Conservation (phyloP, 495 filamentous ascomycete genomes). For the Cairneyella variabilis region DNA sequence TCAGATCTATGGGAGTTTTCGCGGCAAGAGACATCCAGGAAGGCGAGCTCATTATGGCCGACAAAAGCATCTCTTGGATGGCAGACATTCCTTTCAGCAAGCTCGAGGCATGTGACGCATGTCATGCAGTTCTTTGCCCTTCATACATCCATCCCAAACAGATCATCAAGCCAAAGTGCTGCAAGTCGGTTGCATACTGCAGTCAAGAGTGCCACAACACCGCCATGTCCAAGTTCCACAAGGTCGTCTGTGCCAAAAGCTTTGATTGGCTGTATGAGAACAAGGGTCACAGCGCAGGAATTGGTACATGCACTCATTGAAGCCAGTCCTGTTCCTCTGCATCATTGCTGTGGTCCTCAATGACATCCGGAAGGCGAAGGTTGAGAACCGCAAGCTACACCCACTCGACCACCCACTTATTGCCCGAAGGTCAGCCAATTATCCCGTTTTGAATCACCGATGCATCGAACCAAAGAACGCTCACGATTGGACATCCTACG, state of each 20-base stretch:
- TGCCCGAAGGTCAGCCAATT: conserved; percentile 17
- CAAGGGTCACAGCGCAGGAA: too few relatives aligned
- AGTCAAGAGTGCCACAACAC: conserved; percentile 9
- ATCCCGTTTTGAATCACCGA: not conserved
- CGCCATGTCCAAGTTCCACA: conserved; percentile 17
- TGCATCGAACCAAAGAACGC: not conserved
- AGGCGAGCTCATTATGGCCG: conserved; percentile 19
- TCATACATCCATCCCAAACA: not conserved
- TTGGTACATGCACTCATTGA: too few relatives aligned
- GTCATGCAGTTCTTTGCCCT: conserved; percentile 9
- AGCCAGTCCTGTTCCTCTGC: conserved; percentile 13
- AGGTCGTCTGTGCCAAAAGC: conserved; percentile 17
- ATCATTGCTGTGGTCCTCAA: conserved; percentile 14
- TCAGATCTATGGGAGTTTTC: conserved; percentile 22
- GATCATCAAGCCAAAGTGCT: conserved; percentile 16
- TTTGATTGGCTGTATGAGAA: conserved; percentile 19
- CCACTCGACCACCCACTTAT: conserved; percentile 19
- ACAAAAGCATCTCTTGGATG: conserved; percentile 8
- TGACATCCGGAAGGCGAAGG: not conserved
- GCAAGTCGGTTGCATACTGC: conserved; percentile 17
- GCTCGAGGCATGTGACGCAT: conserved; percentile 16
- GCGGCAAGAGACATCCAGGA: conserved; percentile 16
- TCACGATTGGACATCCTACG: conserved; percentile 12
- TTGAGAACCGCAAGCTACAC: not conserved
- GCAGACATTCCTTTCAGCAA: conserved; percentile 6